These are phyloP conservation scores for Kalmusia sp. DNA, from an alignment of 2,329 filamentous ascomycete species.

Conservation along the genomic window DNA sequence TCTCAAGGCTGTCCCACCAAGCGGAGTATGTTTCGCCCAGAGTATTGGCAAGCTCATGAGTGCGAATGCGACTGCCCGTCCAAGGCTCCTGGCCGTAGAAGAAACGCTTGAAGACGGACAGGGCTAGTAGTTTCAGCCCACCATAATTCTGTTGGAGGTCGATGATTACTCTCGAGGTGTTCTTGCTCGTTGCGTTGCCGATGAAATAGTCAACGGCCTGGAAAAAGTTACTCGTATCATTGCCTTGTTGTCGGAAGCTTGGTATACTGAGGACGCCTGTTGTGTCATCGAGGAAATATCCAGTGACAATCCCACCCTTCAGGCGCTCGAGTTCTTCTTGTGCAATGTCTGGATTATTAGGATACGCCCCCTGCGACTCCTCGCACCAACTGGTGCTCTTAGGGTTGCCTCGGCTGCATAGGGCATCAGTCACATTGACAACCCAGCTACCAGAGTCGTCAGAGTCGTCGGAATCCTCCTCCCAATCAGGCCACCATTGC, in stretches of 20 bases:
- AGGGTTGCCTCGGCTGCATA: not conserved
- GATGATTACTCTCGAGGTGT: conserved; percentile 64
- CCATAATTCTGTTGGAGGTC: conserved; percentile 66
- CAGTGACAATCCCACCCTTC: conserved; percentile 39
- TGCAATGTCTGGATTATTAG: conserved; percentile 25
- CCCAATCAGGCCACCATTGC: conserved; percentile 5
- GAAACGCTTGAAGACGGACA: conserved; percentile 55
- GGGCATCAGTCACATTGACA: not conserved
- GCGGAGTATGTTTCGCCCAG: conserved; percentile 14
- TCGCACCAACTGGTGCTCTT: conserved; percentile 21
- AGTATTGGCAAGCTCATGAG: conserved; percentile 35
- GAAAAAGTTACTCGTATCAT: conserved; percentile 26
- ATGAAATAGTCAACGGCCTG: conserved; percentile 50
- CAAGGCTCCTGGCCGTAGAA: conserved; percentile 52
- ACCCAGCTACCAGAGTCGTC: not conserved
- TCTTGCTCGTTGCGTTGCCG: conserved; percentile 42
- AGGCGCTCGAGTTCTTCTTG: conserved; percentile 27
- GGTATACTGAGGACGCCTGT: conserved; percentile 53
- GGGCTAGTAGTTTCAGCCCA: conserved; percentile 47
- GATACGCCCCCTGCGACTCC: conserved; percentile 27
- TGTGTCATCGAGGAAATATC: conserved; percentile 51
- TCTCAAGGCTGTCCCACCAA: conserved; percentile 8
- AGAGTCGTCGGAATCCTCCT: conserved; percentile 12
- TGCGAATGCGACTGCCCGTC: conserved; percentile 52
- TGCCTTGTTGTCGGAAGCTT: conserved; percentile 38